Evolutionary conservation across 495 filamentous ascomycete species (phyloP), one percentile per base, ranked within the genome.

Genomic region (Opeltia flavorubescens): DNA sequence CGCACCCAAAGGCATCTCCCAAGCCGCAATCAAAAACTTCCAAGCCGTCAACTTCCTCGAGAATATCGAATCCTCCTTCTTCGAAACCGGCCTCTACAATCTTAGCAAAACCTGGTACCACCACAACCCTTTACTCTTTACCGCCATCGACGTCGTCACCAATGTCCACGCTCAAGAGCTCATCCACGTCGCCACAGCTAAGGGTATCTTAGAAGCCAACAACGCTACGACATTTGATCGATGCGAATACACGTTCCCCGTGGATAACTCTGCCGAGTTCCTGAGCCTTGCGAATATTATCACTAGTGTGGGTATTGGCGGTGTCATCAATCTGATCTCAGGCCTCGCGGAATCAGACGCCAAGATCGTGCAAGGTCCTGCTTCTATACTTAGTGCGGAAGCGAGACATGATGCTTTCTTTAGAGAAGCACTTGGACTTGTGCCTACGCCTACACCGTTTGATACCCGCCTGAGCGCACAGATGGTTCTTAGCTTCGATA

Each of bases 401-500:
- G 81, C 77, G 47, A 71, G 81, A 49, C 81, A 85, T 56, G 67
- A 76, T 49, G 80, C 79, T 46, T 83, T 70, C 65, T 85, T 76
- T 69, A 71, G 79, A 25, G 55, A 75, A 15, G 65, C 70, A 38
- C 59, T 62, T 36, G 72, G 31, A 17, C 0, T 70, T 51, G 63
- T 74, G 43, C 78, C 81, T 1, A 75, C 68, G 40, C 66, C 73
- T 31, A 64, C 74, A 25, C 80, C 80, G 0, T 84, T 83, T 64
- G 66, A 61, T 50, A 67, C 70, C 20, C 63, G 71, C 30, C 65
- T 73, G 44, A 81, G 80, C 48, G 73, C 71, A 43, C 76, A 72
- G 58, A 76, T 67, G n/a, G 71, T 70, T 2, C 61, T 81, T 21
- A 69, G 76, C 49, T 66, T 77, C 43, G 50, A 26, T 0, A 13